Evolutionary conservation across 1,139 yeast genomes (phyloP).

Genomic region (Pichia sp.): DNA sequence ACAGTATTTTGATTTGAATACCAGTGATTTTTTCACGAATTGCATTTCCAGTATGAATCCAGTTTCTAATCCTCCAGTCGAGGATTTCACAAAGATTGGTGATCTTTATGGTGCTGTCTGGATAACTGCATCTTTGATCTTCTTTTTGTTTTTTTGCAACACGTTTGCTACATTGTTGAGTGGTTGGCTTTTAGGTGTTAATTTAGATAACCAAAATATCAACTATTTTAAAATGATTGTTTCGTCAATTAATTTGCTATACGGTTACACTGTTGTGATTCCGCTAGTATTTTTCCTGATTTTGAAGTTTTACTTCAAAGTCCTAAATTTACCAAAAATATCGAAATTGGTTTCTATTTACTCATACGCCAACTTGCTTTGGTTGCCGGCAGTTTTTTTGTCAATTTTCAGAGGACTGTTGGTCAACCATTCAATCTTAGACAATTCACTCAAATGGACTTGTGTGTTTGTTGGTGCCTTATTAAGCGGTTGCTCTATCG

Average conservation of each 20-base stretch:
- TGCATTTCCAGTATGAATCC: slow-evolving; percentile 40
- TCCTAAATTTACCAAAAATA: slow-evolving; percentile 29
- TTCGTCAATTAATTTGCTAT: slow-evolving; percentile 57
- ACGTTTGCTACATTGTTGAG: slow-evolving; percentile 51
- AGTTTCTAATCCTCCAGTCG: slow-evolving; percentile 25
- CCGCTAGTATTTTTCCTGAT: slow-evolving; percentile 47
- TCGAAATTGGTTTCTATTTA: slow-evolving; percentile 50
- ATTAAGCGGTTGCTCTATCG: slow-evolving; percentile 41
- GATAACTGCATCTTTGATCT: slow-evolving; percentile 74
- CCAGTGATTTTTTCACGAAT: slow-evolving; percentile 45
- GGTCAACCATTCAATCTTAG: slow-evolving; percentile 27
- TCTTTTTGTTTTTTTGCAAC: slow-evolving; percentile 64
- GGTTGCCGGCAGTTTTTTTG: slow-evolving; percentile 70
- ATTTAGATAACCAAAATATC: slow-evolving; percentile 13
- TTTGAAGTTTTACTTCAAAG: slow-evolving; percentile 39
- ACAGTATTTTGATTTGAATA: slow-evolving; percentile 55
- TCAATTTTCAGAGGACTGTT: slow-evolving; percentile 41
- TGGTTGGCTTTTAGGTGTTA: slow-evolving; percentile 26
- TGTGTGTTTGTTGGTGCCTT: slow-evolving; percentile 38
- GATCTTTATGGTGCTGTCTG: slow-evolving; percentile 81
- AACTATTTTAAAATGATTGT: slow-evolving; percentile 49
- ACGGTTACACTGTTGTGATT: slow-evolving; percentile 61
- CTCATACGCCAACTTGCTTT: slow-evolving; percentile 70
- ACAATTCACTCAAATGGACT: slow-evolving; percentile 35
- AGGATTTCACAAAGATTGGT: slow-evolving; percentile 34